Percentiles rank a stretch among this genome's conserved stretches.
These are phyloP conservation scores for Amanita muscaria DNA, from an alignment of 768 basidiomycete species.

Conservation along the genomic window DNA sequence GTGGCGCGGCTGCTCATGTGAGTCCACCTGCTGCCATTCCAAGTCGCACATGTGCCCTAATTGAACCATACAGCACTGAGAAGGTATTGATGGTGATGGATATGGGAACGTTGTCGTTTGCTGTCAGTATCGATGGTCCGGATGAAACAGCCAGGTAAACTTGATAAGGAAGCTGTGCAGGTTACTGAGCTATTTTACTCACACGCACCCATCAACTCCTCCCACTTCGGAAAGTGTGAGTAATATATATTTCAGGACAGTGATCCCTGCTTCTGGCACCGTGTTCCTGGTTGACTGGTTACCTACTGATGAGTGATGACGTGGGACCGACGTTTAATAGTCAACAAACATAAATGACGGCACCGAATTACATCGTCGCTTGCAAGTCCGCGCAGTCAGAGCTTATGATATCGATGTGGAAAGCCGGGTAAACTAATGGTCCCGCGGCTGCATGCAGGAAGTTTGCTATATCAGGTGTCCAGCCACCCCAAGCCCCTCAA, in stretches of 20 bases:
- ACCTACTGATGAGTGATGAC: too few relatives aligned
- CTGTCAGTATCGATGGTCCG: constrained; percentile 1
- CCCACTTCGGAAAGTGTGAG: too few relatives aligned
- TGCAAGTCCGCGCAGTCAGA: too few relatives aligned
- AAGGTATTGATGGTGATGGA: constrained; percentile 2
- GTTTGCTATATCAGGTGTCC: too few relatives aligned
- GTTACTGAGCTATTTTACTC: background rate
- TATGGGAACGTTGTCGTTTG: constrained; percentile 2
- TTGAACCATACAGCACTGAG: constrained; percentile 2
- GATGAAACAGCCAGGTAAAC: background rate
- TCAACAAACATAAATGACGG: too few relatives aligned
- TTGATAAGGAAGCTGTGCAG: background rate
- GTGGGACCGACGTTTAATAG: too few relatives aligned
- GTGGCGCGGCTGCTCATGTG: constrained; percentile 6
- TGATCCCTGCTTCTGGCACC: background rate
- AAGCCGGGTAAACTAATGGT: too few relatives aligned
- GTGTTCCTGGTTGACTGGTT: too few relatives aligned
- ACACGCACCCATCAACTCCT: constrained; percentile 1
- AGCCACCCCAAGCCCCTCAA: too few relatives aligned
- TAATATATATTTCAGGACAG: background rate
- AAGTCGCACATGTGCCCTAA: constrained; percentile 5
- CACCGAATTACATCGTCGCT: too few relatives aligned
- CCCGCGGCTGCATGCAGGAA: too few relatives aligned
- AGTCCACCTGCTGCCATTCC: constrained; percentile 3
- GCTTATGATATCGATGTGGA: too few relatives aligned